Percentiles rank a stretch among this genome's conserved stretches.
phyloP scores from a whole-genome alignment of 345 rosid species.

The Orychophragmus violaceus region DNA sequence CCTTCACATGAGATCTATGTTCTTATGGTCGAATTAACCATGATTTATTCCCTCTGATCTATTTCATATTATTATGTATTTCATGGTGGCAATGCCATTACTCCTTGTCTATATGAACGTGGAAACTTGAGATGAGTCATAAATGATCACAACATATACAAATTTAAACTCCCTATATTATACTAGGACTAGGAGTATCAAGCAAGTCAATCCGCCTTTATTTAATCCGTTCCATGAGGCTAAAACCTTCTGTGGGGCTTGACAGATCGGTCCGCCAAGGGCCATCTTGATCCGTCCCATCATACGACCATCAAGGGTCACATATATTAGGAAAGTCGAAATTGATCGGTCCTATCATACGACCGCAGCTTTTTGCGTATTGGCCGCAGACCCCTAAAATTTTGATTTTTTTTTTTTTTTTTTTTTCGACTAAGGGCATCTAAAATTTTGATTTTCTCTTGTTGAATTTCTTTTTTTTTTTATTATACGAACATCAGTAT shows the following conservation, averaged over 20 bases:
- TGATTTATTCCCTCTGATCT: background rate
- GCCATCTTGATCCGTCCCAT: no score
- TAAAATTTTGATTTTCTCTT: background rate
- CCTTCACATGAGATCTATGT: background rate
- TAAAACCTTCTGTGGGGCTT: background rate
- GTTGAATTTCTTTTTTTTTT: background rate
- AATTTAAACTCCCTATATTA: background rate
- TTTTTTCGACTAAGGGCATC: no score
- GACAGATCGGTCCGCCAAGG: background rate
- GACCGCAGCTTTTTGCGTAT: no score
- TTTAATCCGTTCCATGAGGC: background rate
- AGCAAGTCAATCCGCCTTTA: background rate
- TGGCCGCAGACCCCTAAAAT: background rate
- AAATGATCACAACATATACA: background rate
- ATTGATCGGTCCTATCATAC: no score
- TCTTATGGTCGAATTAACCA: background rate
- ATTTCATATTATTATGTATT: background rate
- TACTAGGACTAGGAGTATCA: no score
- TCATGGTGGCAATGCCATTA: conserved; percentile 4
- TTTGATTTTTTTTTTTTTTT: no score
- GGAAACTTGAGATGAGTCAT: conserved; percentile 9
- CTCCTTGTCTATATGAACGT: conserved; percentile 4
- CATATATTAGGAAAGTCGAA: no score
- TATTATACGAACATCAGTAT: background rate
- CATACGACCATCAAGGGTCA: no score